phyloP scores from a whole-genome alignment of 2,329 filamentous ascomycete species.

The Pseudocercospora macadamiae region DNA sequence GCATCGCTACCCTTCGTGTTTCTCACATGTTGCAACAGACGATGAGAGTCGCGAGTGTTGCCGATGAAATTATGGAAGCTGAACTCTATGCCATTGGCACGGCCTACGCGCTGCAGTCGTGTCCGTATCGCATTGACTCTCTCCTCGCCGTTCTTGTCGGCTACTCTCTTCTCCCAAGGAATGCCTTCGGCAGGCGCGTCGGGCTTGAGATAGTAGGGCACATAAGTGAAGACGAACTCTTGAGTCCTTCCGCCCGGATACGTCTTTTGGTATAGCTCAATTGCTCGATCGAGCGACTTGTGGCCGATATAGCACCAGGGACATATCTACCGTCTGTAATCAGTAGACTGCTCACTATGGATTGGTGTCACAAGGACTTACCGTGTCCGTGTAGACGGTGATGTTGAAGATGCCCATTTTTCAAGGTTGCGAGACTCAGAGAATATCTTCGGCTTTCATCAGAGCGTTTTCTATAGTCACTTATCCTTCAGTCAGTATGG shows the following conservation, averaged over 20 bases:
- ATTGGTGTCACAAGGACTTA: background rate
- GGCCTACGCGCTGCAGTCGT: slow-evolving; percentile 36
- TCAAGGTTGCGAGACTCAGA: too few species aligned
- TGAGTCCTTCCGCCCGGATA: slow-evolving; percentile 44
- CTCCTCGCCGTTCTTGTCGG: slow-evolving; percentile 29
- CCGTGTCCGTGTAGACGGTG: slow-evolving; percentile 29
- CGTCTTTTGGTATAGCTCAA: slow-evolving; percentile 44
- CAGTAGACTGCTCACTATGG: background rate
- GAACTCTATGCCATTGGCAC: slow-evolving; percentile 41
- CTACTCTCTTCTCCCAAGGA: slow-evolving; percentile 15
- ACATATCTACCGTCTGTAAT: slow-evolving; percentile 14
- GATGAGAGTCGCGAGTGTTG: slow-evolving; percentile 41
- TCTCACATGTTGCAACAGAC: slow-evolving; percentile 35
- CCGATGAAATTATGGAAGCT: slow-evolving; percentile 41
- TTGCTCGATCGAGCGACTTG: slow-evolving; percentile 43
- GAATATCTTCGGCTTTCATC: too few species aligned
- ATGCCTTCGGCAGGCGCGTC: slow-evolving; percentile 10
- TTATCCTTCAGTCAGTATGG: background rate
- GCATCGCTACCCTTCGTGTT: slow-evolving; percentile 16
- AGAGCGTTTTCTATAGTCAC: too few species aligned
- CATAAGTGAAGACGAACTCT: slow-evolving; percentile 42
- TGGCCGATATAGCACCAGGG: slow-evolving; percentile 46
- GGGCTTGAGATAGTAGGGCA: slow-evolving; percentile 40
- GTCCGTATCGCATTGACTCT: slow-evolving; percentile 34
- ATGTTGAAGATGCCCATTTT: slow-evolving; percentile 24